Evolutionary conservation across 1,284 basidiomycete genomes (phyloP).

Genomic region (Papiliotrema laurentii): DNA sequence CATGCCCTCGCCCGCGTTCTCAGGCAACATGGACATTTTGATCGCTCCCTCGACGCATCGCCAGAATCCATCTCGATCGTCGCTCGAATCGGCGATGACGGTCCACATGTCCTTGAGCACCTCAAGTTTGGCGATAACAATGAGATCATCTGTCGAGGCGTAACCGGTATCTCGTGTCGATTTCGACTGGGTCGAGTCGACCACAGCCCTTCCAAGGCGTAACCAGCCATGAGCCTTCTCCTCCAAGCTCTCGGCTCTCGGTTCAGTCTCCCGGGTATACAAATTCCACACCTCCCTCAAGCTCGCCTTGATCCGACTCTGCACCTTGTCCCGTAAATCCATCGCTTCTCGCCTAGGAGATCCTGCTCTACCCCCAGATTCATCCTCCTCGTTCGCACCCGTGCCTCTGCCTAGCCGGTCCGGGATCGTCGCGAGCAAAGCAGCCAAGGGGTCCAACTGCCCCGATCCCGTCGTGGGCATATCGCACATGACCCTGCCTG

Average conservation of each 20-base stretch:
- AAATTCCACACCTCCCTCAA: conserved; percentile 20
- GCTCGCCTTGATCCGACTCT: conserved; percentile 16
- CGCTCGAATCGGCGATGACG: conserved; percentile 9
- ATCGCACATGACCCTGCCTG: not conserved
- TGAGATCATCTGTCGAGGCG: not conserved
- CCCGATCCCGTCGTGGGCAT: not conserved
- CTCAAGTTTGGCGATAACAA: conserved; percentile 24
- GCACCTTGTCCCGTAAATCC: conserved; percentile 13
- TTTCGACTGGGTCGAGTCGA: conserved; percentile 11
- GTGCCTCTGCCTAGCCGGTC: not conserved
- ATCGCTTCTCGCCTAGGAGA: not conserved
- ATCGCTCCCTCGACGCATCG: conserved; percentile 35
- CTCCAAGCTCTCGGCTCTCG: conserved; percentile 16
- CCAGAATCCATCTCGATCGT: conserved; percentile 30
- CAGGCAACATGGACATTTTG: not conserved
- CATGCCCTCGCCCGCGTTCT: conserved; percentile 4
- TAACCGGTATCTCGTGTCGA: too few species aligned
- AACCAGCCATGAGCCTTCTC: conserved; percentile 35
- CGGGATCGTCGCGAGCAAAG: conserved; percentile 2
- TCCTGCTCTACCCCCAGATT: too few species aligned
- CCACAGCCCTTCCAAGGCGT: conserved; percentile 17
- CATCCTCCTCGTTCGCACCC: too few species aligned
- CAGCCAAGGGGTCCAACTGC: conserved; percentile 6
- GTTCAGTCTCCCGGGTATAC: conserved; percentile 5
- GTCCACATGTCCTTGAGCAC: conserved; percentile 27